Evolutionary conservation across 1,139 yeast genomes (phyloP).

Genomic region (Candida frijolesensis): DNA sequence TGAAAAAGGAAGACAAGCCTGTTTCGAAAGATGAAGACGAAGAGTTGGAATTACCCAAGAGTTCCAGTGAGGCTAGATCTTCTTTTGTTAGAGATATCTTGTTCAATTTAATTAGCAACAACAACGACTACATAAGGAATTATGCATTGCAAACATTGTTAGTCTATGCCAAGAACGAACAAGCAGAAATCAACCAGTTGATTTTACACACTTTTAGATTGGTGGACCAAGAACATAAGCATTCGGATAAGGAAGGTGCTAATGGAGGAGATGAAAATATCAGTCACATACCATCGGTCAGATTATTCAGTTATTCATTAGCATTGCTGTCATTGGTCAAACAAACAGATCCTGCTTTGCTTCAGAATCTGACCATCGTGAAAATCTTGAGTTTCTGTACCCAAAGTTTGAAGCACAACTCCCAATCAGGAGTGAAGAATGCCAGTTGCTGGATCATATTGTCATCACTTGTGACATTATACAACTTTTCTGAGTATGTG

Average conservation of each 20-base stretch:
- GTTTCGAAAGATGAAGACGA: conserved; percentile 13
- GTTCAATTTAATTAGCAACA: conserved; percentile 36
- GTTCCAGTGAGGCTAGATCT: conserved; percentile 20
- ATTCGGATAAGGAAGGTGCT: conserved; percentile 18
- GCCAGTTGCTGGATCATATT: conserved; percentile 70
- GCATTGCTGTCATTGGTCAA: conserved; percentile 41
- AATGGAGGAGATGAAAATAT: conserved; percentile 25
- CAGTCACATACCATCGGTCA: conserved; percentile 24
- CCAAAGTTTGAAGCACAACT: conserved; percentile 46
- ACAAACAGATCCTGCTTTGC: conserved; percentile 36
- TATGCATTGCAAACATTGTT: conserved; percentile 38
- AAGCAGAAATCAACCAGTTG: conserved; percentile 40
- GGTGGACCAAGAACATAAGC: conserved; percentile 37
- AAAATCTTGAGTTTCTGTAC: conserved; percentile 51
- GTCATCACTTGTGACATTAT: conserved; percentile 75
- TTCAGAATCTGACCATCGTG: conserved; percentile 46
- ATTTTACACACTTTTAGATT: conserved; percentile 35
- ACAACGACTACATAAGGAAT: conserved; percentile 37
- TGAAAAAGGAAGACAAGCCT: conserved; percentile 12
- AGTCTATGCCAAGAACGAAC: conserved; percentile 32
- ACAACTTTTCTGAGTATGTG: conserved; percentile 59
- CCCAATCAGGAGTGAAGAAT: conserved; percentile 23
- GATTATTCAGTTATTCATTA: conserved; percentile 37
- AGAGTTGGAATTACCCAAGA: conserved; percentile 18
- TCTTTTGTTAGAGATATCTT: conserved; percentile 35